phyloP scores from a whole-genome alignment of 805 yeast genomes.

The Lachancea sp. region DNA sequence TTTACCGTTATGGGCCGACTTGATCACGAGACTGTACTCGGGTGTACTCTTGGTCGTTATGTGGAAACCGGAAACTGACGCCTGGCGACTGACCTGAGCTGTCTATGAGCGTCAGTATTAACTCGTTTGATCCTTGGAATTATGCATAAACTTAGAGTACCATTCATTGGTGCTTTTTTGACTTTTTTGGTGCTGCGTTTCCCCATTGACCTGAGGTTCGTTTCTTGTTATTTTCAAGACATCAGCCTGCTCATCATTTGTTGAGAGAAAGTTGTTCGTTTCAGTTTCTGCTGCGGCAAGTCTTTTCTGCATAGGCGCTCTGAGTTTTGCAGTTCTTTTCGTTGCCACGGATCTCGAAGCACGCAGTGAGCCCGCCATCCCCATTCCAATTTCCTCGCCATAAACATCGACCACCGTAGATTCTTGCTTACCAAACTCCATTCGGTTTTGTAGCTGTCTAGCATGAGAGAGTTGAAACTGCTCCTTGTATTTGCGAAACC shows the following conservation, averaged over 20 bases:
- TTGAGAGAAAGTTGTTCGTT: constrained; percentile 2
- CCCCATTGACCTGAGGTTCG: constrained; percentile 11
- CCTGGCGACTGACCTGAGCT: too few species aligned
- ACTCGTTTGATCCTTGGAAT: background rate
- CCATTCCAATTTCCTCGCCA: constrained; percentile 81
- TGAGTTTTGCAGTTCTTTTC: constrained; percentile 51
- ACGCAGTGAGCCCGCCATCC: constrained; percentile 45
- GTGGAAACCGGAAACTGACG: too few species aligned
- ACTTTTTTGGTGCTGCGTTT: background rate
- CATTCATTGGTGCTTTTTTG: constrained; percentile 6
- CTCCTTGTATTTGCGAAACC: constrained; percentile 74
- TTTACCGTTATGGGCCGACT: background rate
- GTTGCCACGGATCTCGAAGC: constrained; percentile 22
- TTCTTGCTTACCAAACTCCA: constrained; percentile 77
- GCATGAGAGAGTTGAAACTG: constrained; percentile 75
- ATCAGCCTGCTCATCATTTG: constrained; percentile 3
- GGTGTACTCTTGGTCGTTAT: too few species aligned
- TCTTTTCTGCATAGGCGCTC: constrained; percentile 54
- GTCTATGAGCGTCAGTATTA: background rate
- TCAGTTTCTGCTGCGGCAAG: constrained; percentile 18
- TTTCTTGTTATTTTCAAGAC: constrained; percentile 14
- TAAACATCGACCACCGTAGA: constrained; percentile 52
- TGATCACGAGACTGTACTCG: too few species aligned
- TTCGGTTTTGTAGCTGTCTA: constrained; percentile 74
- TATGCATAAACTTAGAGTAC: constrained; percentile 4